phyloP scores from a whole-genome alignment of 257 asterid species.

The Jaltomata sinuosa region DNA sequence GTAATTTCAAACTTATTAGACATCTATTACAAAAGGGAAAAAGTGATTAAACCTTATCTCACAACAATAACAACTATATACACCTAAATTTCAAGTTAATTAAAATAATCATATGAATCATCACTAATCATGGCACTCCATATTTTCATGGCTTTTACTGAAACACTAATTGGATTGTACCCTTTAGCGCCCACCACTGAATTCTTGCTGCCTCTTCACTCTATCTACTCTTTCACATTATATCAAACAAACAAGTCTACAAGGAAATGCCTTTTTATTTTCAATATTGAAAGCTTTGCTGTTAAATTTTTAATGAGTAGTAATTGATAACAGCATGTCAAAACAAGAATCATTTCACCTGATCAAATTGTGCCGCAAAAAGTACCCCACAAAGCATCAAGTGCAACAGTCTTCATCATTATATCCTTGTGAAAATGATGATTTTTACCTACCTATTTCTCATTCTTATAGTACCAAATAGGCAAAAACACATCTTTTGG shows the following conservation, averaged over 20 bases:
- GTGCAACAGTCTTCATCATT: background rate
- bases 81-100: background rate
- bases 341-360: background rate
- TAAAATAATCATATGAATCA: background rate
- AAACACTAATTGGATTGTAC: background rate
- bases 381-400: background rate
- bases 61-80: background rate
- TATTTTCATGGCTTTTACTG: background rate
- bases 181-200: background rate
- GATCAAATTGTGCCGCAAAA: background rate
- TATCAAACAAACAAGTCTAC: background rate
- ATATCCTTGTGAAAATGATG: background rate
- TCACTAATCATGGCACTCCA: background rate
- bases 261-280: too few relatives aligned
- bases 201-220: background rate
- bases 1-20: background rate
- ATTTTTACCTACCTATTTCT: background rate
- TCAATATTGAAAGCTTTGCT: background rate
- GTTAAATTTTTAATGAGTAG: background rate
- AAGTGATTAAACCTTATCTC: background rate
- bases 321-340: background rate
- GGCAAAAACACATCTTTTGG: background rate
- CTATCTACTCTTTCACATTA: background rate
- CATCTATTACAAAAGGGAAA: background rate
- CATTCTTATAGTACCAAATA: background rate